phyloP scores from a whole-genome alignment of 352 stramenopile species.

The Globisporangium splendens region DNA sequence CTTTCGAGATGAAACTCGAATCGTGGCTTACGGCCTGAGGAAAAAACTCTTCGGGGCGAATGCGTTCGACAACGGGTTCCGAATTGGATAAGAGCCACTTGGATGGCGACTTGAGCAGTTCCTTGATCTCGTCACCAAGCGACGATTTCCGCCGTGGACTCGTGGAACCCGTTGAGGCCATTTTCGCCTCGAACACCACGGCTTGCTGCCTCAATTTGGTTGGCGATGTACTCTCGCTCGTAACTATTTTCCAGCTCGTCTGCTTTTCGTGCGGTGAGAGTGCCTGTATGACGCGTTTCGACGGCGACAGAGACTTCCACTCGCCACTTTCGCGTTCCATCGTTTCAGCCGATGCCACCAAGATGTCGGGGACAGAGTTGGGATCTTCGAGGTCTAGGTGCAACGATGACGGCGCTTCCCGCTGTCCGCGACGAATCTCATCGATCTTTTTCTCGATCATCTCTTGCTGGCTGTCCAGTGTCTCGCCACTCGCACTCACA shows the following conservation, averaged over 20 bases:
- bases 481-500: conserved; percentile 17
- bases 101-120: conserved; percentile 51
- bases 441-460: conserved; percentile 49
- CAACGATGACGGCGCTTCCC: conserved; percentile 40
- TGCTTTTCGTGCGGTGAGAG: conserved; percentile 56
- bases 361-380: conserved; percentile 16
- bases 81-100: conserved; percentile 50
- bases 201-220: conserved; percentile 17
- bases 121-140: conserved; percentile 61
- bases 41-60: conserved; percentile 56
- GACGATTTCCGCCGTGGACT: conserved; percentile 43
- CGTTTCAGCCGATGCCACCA: conserved; percentile 7
- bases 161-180: background rate
- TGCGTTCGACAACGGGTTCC: conserved; percentile 16
- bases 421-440: conserved; percentile 56
- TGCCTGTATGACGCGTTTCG: conserved; percentile 39
- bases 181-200: conserved; percentile 40
- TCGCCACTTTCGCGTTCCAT: conserved; percentile 18
- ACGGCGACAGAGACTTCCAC: conserved; percentile 58
- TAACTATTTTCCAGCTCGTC: conserved; percentile 57
- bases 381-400: conserved; percentile 32
- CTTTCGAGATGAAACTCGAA: conserved; percentile 7
- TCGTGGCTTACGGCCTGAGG: conserved; percentile 44
- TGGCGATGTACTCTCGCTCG: conserved; percentile 7
- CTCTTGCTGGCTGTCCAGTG: conserved; percentile 28